Base-by-base conservation (phyloP, 2,329 filamentous ascomycete genomes). In the Alternaria viburni region DNA sequence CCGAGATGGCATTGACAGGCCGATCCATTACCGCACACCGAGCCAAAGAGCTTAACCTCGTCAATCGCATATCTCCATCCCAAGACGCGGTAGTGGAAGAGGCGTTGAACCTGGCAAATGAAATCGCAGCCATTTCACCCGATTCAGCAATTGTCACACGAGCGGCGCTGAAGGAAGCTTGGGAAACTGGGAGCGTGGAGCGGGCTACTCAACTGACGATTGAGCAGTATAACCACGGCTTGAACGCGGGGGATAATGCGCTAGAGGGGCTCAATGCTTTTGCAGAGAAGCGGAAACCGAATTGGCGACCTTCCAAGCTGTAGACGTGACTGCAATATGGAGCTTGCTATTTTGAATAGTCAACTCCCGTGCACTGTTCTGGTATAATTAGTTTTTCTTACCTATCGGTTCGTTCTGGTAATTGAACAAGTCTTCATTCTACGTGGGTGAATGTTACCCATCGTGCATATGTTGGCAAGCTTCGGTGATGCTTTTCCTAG, bases 181-280 rank as follows among this genome's bases (percentile, higher is more conserved):
- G 74, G 69, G 78, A 80, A 55, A 71, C 69, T 9, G 76, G 67
- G 2, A 77, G 74, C 49, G 78, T 79, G 12, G 79, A 80, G 67
- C 66, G 77, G 15, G 78, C 78, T n/a, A 79, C 77, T 13, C 81
- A 83, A 71, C 59, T 82, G 17, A 82, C 81, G 0, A 72, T 81
- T 30, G 78, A 85, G 60, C 71, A 79, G 43, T 86, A 81, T 67
- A 80, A 75, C 15, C 73, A 77, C 50, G 72, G 68, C 5, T 69
- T 86, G 57, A 69, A 82, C 49, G 70, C 77, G 32, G 81, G 83
- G 0, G 81, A 84, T 61, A 87, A 86, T 75, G 76, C 84, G n/a
- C 73, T 79, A 15, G 83, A 85, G 64, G 85, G 85, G 1, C 67
- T 86, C 56, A 78, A 74, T 62, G 86, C 86, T 6, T 88, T 87